Base-by-base conservation (phyloP, 805 yeast genomes). In the Myxozyma neglecta region DNA sequence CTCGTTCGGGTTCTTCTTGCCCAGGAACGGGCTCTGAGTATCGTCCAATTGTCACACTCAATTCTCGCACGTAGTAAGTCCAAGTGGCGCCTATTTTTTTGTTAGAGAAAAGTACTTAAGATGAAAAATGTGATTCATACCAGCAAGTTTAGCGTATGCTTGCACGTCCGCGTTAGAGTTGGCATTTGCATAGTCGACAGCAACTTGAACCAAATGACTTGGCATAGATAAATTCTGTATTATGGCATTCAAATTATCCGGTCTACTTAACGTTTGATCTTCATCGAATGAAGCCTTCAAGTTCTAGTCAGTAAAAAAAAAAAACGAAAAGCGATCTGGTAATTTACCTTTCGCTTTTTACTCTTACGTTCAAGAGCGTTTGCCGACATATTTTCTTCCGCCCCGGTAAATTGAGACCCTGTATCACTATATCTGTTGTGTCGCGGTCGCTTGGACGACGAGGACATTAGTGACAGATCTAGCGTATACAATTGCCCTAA, bases 71-170 rank as follows among this genome's bases (percentile, higher is more conserved):
- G 71, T 91, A 94, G 73, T 82, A 94, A 1, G 99, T 93, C 99
- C 99, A 94, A 70, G 85, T 85, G 40, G 81, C 66, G 8, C 71
- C 69, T 66, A 35, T 29, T 6, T 24, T n/a, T 7, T 24, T 18
- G 51, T 39, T 20, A 49, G 43, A 29, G 24, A 39, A 13, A n/a
- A 39, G 6, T 39, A 13, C n/a, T 13, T 39, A 2, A 13, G 42
- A 39, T 39, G 13, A 3, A 6, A 13, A n/a, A 2, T 39, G 42
- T 13, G 42, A 39, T 39, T 39, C 6, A 39, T 39, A 48, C 99
- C 99, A 0, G 97, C 92, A 52, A 94, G 87, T 74, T 94, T 94
- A 40, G 97, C 99, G 74, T 93, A 94, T 0, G 99, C 99, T 76
- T 92, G 96, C n/a, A 94, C 92, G 73, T 92, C 97, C 4, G 79